Evolutionary conservation across 805 yeast species (phyloP).

Genomic region (Wickerhamomyces canadensis): DNA sequence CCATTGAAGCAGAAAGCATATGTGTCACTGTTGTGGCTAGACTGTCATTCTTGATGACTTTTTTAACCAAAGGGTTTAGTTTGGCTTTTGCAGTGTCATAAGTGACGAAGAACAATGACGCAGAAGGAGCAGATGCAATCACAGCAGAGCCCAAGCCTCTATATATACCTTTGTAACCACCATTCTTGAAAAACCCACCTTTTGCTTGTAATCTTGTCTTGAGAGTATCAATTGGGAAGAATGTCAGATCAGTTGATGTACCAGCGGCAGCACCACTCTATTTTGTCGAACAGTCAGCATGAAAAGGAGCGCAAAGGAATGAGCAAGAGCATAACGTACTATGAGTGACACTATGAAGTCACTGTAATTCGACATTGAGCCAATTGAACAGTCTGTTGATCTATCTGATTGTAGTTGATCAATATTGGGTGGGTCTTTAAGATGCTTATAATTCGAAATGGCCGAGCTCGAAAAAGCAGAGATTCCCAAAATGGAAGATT

Average conservation of each 20-base stretch:
- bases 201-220: slow-evolving; percentile 93
- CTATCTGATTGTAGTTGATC: too few species aligned
- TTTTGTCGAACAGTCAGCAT: not conserved
- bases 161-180: slow-evolving; percentile 90
- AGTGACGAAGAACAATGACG: slow-evolving; percentile 72
- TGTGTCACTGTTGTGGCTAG: slow-evolving; percentile 46
- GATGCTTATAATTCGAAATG: too few species aligned
- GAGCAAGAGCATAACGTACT: not conserved
- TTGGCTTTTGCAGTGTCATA: slow-evolving; percentile 68
- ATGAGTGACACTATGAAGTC: slow-evolving; percentile 1
- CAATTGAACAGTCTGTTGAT: too few species aligned
- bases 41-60: slow-evolving; percentile 20
- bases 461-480: too few species aligned
- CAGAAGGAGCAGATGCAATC: slow-evolving; percentile 91
- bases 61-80: slow-evolving; percentile 33
- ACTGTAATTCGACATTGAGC: not conserved
- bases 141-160: slow-evolving; percentile 91
- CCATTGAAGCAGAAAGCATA: slow-evolving; percentile 83
- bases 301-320: not conserved
- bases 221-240: slow-evolving; percentile 93
- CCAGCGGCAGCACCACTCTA: slow-evolving; percentile 93
- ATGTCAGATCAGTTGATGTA: slow-evolving; percentile 87
- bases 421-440: too few species aligned
- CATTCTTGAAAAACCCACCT: slow-evolving; percentile 89
- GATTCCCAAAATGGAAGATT: too few species aligned